Evolutionary conservation across 2,329 filamentous ascomycete genomes (phyloP).

Genomic region (Fusarium sarcochroum): DNA sequence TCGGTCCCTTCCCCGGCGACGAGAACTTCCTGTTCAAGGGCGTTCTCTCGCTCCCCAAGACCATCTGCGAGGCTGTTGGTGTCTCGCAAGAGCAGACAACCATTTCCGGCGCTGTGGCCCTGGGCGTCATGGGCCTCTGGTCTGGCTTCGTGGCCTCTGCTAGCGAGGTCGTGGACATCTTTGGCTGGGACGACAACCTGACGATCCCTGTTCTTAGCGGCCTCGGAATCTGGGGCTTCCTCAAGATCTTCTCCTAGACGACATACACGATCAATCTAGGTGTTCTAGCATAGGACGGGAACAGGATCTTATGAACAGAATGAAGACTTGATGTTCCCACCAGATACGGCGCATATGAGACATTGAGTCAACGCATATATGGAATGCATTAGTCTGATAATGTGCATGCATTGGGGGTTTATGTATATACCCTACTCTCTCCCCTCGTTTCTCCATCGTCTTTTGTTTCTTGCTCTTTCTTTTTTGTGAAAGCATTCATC

Average conservation of each 20-base stretch:
- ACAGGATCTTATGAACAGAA: constrained; percentile 12
- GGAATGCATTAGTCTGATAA: constrained; percentile 27
- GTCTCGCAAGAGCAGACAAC: constrained; percentile 70
- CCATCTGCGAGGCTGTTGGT: constrained; percentile 71
- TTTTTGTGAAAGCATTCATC: constrained; percentile 26
- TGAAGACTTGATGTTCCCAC: not conserved
- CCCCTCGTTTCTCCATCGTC: constrained; percentile 18
- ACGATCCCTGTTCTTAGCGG: constrained; percentile 95
- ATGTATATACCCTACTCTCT: constrained; percentile 24
- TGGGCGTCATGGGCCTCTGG: constrained; percentile 85
- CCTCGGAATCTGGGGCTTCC: constrained; percentile 89
- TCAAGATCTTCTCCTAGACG: constrained; percentile 82
- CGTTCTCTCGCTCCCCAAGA: constrained; percentile 76
- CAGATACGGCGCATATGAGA: constrained; percentile 27
- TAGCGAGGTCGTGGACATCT: constrained; percentile 92
- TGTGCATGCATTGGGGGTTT: constrained; percentile 30
- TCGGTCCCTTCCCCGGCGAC: constrained; percentile 77
- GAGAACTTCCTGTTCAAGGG: constrained; percentile 84
- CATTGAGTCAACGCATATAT: constrained; percentile 23
- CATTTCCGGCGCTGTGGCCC: constrained; percentile 78
- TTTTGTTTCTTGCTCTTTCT: constrained; percentile 33
- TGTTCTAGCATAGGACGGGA: not conserved
- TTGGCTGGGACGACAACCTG: constrained; percentile 96
- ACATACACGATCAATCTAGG: not conserved
- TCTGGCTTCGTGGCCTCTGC: constrained; percentile 90